Base-by-base conservation (phyloP, 2,329 filamentous ascomycete species). In the Fusarium graminum region DNA sequence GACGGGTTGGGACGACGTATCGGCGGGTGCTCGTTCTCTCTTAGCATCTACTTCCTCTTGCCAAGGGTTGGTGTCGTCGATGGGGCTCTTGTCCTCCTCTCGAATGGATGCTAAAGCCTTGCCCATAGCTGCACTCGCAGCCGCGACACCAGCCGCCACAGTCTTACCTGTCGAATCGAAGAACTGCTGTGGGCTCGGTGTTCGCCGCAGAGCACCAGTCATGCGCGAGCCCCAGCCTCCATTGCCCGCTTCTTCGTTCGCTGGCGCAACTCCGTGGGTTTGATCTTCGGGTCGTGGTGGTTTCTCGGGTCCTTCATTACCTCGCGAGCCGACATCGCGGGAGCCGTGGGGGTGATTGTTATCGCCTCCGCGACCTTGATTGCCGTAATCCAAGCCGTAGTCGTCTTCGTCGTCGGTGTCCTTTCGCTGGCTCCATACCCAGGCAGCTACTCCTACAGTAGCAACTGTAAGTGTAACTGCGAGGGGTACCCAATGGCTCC, bases 361-460 rank as follows among this genome's bases (percentile, higher is more conserved):
- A 68, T 83, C 83, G 64, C 84, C 83, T 59, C 85, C 82, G 53
- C 86, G 85, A 70, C 86, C 83, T 59, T 83, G 76, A 63, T 76
- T 76, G 58, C 77, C 77, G 65, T 81, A 81, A 75, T 82, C 81
- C 63, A 83, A 77, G 62, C 82, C 82, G 71, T 81, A 80, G 53
- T 88, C 86, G 47, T 68, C 59, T 52, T 88, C 86, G 28, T 93
- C 90, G 52, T 92, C 90, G 59, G 90, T 86, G 68, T 92, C 90
- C 74, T 85, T 88, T 73, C 92, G 90, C 80, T 97, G 93, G 77
- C 91, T 96, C 93, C 93, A 97, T 62, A 94, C 88, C 94, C 94
- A 98, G 57, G 93, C 93, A 51, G 90, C 94, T 45, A 97, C 81
- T 32, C 94, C 93, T 54, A 92, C 89, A 22, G 94, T 93, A 62